Percentiles rank a stretch among this genome's conserved stretches.
Evolutionary conservation across 139 green algal species (phyloP).

Genomic region (Chlamydomonas urium): DNA sequence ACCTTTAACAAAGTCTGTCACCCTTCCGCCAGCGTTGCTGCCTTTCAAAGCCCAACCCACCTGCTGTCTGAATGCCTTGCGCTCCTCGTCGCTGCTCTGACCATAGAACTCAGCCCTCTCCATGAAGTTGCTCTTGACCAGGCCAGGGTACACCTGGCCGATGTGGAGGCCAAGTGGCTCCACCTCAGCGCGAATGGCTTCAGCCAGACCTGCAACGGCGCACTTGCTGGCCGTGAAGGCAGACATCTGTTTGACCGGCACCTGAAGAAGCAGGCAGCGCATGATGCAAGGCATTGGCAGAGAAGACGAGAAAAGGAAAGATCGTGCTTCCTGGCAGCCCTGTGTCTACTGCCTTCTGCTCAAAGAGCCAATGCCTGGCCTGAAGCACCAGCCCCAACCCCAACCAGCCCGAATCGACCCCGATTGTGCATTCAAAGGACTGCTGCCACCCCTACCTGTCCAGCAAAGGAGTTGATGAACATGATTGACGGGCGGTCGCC

Average conservation of each 20-base stretch:
- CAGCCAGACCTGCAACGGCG: slow-evolving; percentile 29
- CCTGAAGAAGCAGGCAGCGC: no score
- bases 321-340: no score
- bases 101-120: slow-evolving; percentile 24
- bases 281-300: no score
- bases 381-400: no score
- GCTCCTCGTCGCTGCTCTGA: slow-evolving; percentile 14
- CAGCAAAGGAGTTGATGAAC: slow-evolving; percentile 39
- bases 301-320: no score
- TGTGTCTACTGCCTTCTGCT: no score
- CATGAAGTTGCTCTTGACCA: slow-evolving; percentile 45
- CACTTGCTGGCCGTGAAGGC: slow-evolving; percentile 47
- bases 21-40: no score
- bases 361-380: no score
- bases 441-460: no score
- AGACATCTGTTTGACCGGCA: slow-evolving; percentile 41
- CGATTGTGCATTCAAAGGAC: not conserved
- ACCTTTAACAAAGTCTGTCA: no score
- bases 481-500: slow-evolving; percentile 31
- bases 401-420: not conserved
- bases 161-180: slow-evolving; percentile 32
- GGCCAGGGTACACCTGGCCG: slow-evolving; percentile 28
- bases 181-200: slow-evolving; percentile 37
- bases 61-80: slow-evolving; percentile 16
- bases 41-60: slow-evolving; percentile 6